These are phyloP conservation scores for Skeletonema menzelii DNA, from an alignment of 108 stramenopile species.

Conservation along the genomic window DNA sequence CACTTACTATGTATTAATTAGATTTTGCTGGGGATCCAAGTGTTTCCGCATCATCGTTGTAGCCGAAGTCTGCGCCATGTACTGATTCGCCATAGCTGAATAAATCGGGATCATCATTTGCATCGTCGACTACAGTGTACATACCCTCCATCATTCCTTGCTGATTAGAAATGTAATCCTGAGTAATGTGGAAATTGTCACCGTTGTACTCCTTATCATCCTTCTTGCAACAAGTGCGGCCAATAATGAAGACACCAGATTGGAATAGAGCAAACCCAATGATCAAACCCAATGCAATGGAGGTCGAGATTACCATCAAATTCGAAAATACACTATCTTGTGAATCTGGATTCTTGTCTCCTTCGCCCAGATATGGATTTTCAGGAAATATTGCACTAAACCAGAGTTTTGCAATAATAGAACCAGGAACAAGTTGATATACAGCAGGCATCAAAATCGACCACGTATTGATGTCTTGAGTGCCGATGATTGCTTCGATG, in stretches of 20 bases:
- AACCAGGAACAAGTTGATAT: constrained; percentile 59
- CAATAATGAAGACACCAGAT: neutral
- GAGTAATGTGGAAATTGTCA: neutral
- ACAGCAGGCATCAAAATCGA: constrained; percentile 53
- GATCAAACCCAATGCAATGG: constrained; percentile 48
- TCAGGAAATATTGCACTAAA: constrained; percentile 43
- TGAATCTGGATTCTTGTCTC: neutral
- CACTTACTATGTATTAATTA: neutral
- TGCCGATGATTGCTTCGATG: constrained; percentile 32
- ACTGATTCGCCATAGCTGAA: too few relatives aligned
- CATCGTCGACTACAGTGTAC: neutral
- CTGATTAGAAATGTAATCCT: neutral
- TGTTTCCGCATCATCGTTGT: neutral
- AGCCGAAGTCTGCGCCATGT: neutral
- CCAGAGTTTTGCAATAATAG: constrained; percentile 51
- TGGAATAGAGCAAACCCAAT: constrained; percentile 40
- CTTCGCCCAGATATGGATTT: neutral
- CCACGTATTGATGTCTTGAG: constrained; percentile 46
- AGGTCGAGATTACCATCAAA: constrained; percentile 41
- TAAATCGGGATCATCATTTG: constrained; percentile 4
- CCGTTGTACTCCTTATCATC: neutral
- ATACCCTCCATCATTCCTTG: constrained; percentile 7
- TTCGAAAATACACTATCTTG: constrained; percentile 25
- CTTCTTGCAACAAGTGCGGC: neutral
- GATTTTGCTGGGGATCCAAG: neutral